Percentiles rank a stretch among this genome's conserved stretches.
phyloP scores from a whole-genome alignment of 441 rosid genomes.

The Euphorbia celastroides region DNA sequence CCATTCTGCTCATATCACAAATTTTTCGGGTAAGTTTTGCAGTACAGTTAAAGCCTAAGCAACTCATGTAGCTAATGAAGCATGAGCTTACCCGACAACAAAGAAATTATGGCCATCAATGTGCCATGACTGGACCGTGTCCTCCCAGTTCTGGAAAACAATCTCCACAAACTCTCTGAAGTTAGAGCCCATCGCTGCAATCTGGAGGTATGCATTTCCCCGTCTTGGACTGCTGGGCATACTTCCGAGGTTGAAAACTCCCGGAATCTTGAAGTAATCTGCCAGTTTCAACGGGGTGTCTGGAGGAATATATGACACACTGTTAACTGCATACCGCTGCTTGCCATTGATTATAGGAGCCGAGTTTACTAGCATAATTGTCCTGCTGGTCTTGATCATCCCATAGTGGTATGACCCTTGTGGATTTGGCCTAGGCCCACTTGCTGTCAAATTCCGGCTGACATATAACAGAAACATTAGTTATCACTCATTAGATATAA shows the following conservation, averaged over 20 bases:
- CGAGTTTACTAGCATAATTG: slow-evolving; percentile 60
- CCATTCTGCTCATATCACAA: slow-evolving; percentile 46
- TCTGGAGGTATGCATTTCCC: slow-evolving; percentile 63
- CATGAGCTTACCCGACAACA: slow-evolving; percentile 67
- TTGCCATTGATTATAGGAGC: slow-evolving; percentile 65
- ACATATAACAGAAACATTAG: background rate
- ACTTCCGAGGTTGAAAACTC: slow-evolving; percentile 65
- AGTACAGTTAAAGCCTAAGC: background rate
- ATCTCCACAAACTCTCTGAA: slow-evolving; percentile 71
- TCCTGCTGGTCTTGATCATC: slow-evolving; percentile 53
- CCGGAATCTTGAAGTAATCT: slow-evolving; percentile 64
- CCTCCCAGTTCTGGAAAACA: slow-evolving; percentile 66
- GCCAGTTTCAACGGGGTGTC: slow-evolving; percentile 87
- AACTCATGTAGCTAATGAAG: background rate
- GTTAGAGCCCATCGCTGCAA: slow-evolving; percentile 62
- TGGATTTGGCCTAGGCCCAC: slow-evolving; percentile 97
- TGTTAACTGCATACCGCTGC: slow-evolving; percentile 73
- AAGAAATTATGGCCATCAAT: slow-evolving; percentile 78
- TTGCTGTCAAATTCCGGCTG: slow-evolving; percentile 86
- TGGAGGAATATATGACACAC: slow-evolving; percentile 62
- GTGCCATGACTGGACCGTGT: slow-evolving; percentile 75
- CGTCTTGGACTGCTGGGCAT: slow-evolving; percentile 56
- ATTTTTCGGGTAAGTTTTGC: background rate
- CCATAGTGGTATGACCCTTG: slow-evolving; percentile 98
- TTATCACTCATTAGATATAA: background rate